Evolutionary conservation across 192 early-diverging fungal genomes (phyloP), one percentile per base, ranked within the genome.

Genomic region (Dispira simplex): DNA sequence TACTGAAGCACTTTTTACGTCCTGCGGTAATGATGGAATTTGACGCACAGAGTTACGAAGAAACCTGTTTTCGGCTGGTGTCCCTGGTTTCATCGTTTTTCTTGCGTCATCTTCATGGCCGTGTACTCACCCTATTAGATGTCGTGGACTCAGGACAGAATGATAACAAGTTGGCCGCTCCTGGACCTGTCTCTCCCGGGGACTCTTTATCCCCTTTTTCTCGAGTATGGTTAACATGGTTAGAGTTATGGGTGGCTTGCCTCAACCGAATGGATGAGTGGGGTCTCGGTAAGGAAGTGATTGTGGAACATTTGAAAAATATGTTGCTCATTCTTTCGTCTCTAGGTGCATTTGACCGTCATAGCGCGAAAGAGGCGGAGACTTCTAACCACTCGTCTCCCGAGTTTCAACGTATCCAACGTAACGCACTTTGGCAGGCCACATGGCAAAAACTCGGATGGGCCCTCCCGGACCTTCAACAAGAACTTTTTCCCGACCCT

Each of bases 1-100:
- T 95, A 49, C 77, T 97, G 57, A 88, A 92, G 52, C 82, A 89
- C 71, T 68, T 97, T 16, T 74, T 91, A 68, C 81, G 87, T 18
- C 83, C 85, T 0, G 90, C 90, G 62, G 66, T 86, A 63, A 73
- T 85, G 46, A 79, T 77, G 11, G 75, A 85, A 48, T 65, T 72
- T 27, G 88, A 90, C 63, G 78, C 83, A 8, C 57, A 59, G 26
- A 84, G 82, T 12, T 82, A 86, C 74, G 86, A 87, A 39, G 90
- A 90, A 71, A 86, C 87, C n/a, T 64, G 84, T 48, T 83, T 84
- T 67, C 71, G 86, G 46, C 84, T 81, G n/a, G 75, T 75, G 0
- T 83, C 75, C 3, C 68, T 90, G 62, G 65, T 89, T 23, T 84
- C 82, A 68, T 90, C 88, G 73, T 82, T 88, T 11, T 90, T 86